These are phyloP conservation scores for Echinochloa phyllopogon DNA, from an alignment of 176 grass and related monocot species.

Conservation along the genomic window DNA sequence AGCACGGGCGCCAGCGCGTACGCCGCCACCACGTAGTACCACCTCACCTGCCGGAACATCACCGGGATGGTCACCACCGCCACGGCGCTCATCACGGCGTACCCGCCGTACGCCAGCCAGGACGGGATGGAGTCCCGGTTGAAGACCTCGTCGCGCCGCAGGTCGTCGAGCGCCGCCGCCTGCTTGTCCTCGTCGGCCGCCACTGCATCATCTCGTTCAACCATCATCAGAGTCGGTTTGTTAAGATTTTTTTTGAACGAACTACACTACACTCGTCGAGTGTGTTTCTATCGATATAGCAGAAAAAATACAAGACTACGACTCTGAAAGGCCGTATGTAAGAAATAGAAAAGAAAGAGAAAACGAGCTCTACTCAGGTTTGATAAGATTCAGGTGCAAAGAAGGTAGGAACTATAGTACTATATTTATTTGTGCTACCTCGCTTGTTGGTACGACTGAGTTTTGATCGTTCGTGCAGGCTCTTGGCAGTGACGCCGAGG, in stretches of 20 bases:
- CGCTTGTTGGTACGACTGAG: constrained; percentile 21
- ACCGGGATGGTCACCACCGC: constrained; percentile 50
- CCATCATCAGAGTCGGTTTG: background rate
- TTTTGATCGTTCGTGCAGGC: constrained; percentile 44
- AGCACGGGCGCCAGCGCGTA: constrained; percentile 83
- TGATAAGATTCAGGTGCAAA: background rate
- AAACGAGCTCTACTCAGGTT: no score
- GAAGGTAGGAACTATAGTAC: background rate
- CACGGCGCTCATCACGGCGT: constrained; percentile 46
- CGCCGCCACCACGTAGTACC: constrained; percentile 82
- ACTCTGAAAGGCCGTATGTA: no score
- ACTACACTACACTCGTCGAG: no score
- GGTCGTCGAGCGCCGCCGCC: constrained; percentile 35
- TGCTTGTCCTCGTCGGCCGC: constrained; percentile 47
- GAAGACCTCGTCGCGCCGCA: constrained; percentile 67
- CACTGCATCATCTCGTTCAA: constrained; percentile 32
- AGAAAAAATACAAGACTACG: no score
- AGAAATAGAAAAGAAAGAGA: no score
- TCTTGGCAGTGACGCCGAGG: constrained; percentile 57
- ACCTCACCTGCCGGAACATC: constrained; percentile 81
- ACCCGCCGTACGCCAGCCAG: constrained; percentile 71
- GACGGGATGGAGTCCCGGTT: constrained; percentile 60
- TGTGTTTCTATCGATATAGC: no score
- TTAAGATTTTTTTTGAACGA: no score
- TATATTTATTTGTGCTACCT: constrained; percentile 31